Evolutionary conservation across 768 basidiomycete species (phyloP).

Genomic region (Xerocomellus amylosporus): DNA sequence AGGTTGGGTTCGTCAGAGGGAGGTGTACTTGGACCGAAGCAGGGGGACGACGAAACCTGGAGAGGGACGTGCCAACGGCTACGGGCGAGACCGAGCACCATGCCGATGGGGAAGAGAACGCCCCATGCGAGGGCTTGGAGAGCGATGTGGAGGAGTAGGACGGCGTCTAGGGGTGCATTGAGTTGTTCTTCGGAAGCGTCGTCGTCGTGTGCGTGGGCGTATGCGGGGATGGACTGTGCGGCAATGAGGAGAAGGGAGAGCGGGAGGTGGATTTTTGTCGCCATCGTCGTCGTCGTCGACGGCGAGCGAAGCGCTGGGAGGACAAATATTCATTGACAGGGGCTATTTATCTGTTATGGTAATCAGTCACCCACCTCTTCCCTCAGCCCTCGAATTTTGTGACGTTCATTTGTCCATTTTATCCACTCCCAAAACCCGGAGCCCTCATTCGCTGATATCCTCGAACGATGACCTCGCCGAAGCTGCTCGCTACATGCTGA

Average conservation of each 20-base stretch:
- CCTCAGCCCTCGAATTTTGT: too few species aligned
- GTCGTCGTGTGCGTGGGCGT: constrained; percentile 63
- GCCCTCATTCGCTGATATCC: too few species aligned
- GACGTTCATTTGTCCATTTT: too few species aligned
- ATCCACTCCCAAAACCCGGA: too few species aligned
- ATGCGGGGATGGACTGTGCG: constrained; percentile 4
- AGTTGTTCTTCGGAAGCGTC: constrained; percentile 57
- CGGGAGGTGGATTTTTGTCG: neutral
- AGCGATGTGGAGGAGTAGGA: constrained; percentile 80
- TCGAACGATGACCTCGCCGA: too few species aligned
- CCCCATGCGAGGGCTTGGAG: constrained; percentile 84
- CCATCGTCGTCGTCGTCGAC: neutral
- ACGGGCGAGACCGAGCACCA: constrained; percentile 71
- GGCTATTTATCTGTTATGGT: neutral
- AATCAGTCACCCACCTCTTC: neutral
- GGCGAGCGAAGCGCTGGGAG: neutral
- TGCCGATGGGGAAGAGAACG: constrained; percentile 79
- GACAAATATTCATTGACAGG: constrained; percentile 1
- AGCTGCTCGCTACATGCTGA: too few species aligned
- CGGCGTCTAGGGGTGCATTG: constrained; percentile 66
- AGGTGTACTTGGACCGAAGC: neutral
- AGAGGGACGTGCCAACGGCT: constrained; percentile 91
- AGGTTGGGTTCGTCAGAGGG: neutral
- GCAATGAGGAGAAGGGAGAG: constrained; percentile 11
- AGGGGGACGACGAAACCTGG: constrained; percentile 47